Evolutionary conservation across 1,284 basidiomycete genomes (phyloP), one percentile per base, ranked within the genome.

Genomic region (Apiotrichum mycotoxinovorans): DNA sequence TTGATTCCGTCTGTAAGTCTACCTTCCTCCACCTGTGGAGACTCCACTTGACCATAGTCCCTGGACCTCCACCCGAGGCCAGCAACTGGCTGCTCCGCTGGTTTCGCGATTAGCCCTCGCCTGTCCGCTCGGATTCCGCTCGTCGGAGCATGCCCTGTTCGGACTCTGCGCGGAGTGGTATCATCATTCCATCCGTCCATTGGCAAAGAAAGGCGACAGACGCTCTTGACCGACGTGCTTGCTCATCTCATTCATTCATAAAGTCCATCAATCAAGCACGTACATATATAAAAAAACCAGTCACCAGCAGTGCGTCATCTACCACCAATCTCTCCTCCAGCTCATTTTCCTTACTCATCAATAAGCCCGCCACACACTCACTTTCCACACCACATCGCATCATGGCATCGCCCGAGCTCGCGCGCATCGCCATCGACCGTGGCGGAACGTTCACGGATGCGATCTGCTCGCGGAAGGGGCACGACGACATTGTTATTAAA

Each of bases 401-500:
- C 35, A 37, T 37, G 35, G 17, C 35, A 10, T 18, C 30, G 30
- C 37, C n/a, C 22, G 12, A 41, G 2, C 44, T 61, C 7, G 63
- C 61, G n/a, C 56, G 66, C 26, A 63, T 68, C 17, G 64, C 66
- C 38, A 66, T 68, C 38, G 67, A 66, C 54, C 56, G 64, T 60
- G 74, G 74, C 47, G 74, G 74, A 14, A 77, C 75, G 1, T 77
- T 77, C 50, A 76, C 73, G 14, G 78, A 78, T 54, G 72, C 70
- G 9, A 66, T 67, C 43, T 62, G 64, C 61, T 67, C 63, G 49
- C 62, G 55, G 58, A 66, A 49, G 58, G 68, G 63, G 47, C 61
- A 56, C 46, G 56, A 55, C 23, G 60, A 63, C 53, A 68, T 70
- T 34, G 67, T 70, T 25, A 51, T 71, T 45, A 68, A 68, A 60